Evolutionary conservation across 2,329 filamentous ascomycete genomes (phyloP).

Genomic region (Aspergillus intermedius): DNA sequence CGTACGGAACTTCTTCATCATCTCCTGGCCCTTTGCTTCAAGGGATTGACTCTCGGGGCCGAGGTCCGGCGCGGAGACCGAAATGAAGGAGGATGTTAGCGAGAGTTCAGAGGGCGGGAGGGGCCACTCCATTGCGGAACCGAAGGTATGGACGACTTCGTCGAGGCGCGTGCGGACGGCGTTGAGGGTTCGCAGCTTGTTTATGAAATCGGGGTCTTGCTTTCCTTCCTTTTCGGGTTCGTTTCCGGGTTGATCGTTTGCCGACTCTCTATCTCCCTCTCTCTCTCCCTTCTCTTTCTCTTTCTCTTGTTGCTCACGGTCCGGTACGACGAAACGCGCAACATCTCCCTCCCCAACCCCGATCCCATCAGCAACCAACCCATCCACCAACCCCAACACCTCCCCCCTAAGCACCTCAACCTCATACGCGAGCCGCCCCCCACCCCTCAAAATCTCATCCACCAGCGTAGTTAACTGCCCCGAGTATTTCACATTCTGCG

Average conservation of each 20-base stretch:
- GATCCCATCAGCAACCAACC: constrained; percentile 62
- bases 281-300: constrained; percentile 6
- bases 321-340: constrained; percentile 62
- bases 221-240: background rate
- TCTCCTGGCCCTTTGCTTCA: constrained; percentile 80
- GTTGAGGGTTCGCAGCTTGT: constrained; percentile 73
- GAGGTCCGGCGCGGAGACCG: constrained; percentile 77
- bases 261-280: constrained; percentile 9
- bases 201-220: constrained; percentile 61
- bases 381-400: constrained; percentile 70
- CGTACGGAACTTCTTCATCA: constrained; percentile 56
- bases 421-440: constrained; percentile 83
- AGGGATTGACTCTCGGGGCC: constrained; percentile 60
- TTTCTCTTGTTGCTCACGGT: constrained; percentile 22
- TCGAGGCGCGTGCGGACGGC: constrained; percentile 80
- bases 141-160: constrained; percentile 82
- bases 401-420: constrained; percentile 90
- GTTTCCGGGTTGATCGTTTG: constrained; percentile 4
- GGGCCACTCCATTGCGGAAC: constrained; percentile 91
- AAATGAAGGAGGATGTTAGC: constrained; percentile 77
- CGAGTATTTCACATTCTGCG: constrained; percentile 77
- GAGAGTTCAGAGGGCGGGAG: constrained; percentile 83
- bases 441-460: constrained; percentile 87
- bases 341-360: constrained; percentile 60
- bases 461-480: constrained; percentile 79